Evolutionary conservation across 306 rosid genomes (phyloP), one percentile per base, ranked within the genome.

Genomic region (Citrullus amarus): DNA sequence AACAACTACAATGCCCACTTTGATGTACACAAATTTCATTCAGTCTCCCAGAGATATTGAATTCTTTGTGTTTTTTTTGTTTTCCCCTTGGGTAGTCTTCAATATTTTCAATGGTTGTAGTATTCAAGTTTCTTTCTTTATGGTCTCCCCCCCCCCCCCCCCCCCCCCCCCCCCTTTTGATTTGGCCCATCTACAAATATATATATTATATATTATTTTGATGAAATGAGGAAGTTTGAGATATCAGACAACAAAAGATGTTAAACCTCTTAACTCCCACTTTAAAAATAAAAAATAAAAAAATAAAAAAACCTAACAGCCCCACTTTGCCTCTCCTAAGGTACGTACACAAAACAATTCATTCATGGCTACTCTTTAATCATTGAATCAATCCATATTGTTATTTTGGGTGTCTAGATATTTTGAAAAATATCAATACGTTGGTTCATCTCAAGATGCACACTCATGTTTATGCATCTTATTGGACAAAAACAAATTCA

Each of bases 221-320:
- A 22, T 48, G 58, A 32, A 48, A 10, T 71, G 9, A 48, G 77
- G 22, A 50, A 72, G 77, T 54, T 72, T 72, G 7, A 72, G 59
- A 72, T 72, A 72, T 50, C 43, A 72, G 60, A 72, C 59, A 72
- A 8, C 18, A 70, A 72, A 72, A 72, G 77, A 48, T 70, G 38
- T 11, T 39, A 44, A 70, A 70, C 9, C 55, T 70, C 11, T 25
- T 70, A 44, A n/a, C 76, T 13, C 75, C 16, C 6, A 4, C 6
- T 36, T 36, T 36, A 36, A 36, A 36, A 41, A 32, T 2, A 32
- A 32, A 32, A 1, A 32, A 32, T 1, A 32, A 32, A 41, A 6
- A 6, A 41, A 41, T 5, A 6, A 41, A 41, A 9, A 44, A 44
- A 0, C 1, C 28, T 25, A 2, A 44, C 39, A 36, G 39, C 6